Conservation (phyloP, 768 basidiomycete species). For the Hirschioporus abietinus region DNA sequence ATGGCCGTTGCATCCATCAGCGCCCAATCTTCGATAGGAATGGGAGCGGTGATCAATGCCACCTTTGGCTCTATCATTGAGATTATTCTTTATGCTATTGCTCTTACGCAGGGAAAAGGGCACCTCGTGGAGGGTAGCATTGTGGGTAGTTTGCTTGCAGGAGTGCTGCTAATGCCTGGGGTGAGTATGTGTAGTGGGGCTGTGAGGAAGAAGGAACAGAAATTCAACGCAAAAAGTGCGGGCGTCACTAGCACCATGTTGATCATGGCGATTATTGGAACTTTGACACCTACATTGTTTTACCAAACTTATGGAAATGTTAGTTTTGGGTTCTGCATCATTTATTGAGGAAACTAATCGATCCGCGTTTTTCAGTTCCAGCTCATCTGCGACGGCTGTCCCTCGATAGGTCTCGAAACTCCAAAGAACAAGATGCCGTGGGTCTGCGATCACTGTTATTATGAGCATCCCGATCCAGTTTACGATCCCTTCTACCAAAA, state of each 20-base stretch:
- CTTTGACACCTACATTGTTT: slow-evolving; percentile 90
- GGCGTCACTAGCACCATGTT: slow-evolving; percentile 99
- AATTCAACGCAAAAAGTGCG: slow-evolving; percentile 98
- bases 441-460: slow-evolving; percentile 90
- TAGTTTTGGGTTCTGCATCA: slow-evolving; percentile 25
- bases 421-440: slow-evolving; percentile 48
- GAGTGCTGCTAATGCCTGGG: slow-evolving; percentile 95
- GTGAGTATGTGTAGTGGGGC: slow-evolving; percentile 93
- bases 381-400: slow-evolving; percentile 79
- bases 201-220: slow-evolving; percentile 86
- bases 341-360: slow-evolving; percentile 6
- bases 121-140: slow-evolving; percentile 96
- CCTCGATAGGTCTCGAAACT: slow-evolving; percentile 25
- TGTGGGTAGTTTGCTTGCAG: slow-evolving; percentile 90
- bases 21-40: slow-evolving; percentile 97
- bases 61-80: slow-evolving; percentile 99
- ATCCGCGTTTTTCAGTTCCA: slow-evolving; percentile 58
- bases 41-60: slow-evolving; percentile 99
- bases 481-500: slow-evolving; percentile 95
- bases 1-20: slow-evolving; percentile 99
- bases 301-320: slow-evolving; percentile 98
- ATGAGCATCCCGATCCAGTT: slow-evolving; percentile 89
- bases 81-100: slow-evolving; percentile 88
- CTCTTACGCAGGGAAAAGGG: slow-evolving; percentile 86
- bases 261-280: slow-evolving; percentile 99